phyloP scores from a whole-genome alignment of 2,329 filamentous ascomycete genomes.

The Fusarium xyrophilum region DNA sequence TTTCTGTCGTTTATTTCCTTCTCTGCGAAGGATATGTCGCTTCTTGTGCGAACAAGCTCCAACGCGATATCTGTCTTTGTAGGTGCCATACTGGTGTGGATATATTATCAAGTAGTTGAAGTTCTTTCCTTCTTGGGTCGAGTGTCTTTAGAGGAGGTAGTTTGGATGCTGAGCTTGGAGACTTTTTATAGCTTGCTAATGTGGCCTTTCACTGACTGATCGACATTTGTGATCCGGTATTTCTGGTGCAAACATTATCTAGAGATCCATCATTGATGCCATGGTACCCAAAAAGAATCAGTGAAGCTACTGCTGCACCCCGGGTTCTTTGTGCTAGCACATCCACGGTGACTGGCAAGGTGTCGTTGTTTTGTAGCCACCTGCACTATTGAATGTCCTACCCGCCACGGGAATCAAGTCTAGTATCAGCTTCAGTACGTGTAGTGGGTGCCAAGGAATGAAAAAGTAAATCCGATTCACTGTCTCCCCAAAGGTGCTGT shows the following conservation, averaged over 20 bases:
- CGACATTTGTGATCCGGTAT: not conserved
- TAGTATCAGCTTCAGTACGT: too few relatives aligned
- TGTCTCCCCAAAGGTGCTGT: too few relatives aligned
- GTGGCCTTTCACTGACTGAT: not conserved
- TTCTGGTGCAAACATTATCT: fast-evolving
- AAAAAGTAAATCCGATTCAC: too few relatives aligned
- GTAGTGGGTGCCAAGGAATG: too few relatives aligned
- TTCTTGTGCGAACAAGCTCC: not conserved
- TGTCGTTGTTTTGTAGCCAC: not conserved
- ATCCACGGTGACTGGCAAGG: not conserved
- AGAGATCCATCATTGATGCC: fast-evolving
- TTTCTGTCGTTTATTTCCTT: not conserved
- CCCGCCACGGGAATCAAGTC: too few relatives aligned
- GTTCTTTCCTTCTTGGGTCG: fast-evolving
- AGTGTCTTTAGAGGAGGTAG: fast-evolving
- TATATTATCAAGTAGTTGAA: fast-evolving
- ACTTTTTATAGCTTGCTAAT: not conserved
- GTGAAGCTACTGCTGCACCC: not conserved
- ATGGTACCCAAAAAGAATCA: fast-evolving
- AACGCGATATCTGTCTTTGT: not conserved
- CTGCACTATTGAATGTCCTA: fast-evolving
- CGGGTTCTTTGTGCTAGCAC: not conserved
- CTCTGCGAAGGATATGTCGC: not conserved
- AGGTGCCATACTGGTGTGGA: not conserved
- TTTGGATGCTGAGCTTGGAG: fast-evolving